A percentile compares a stretch with the other conserved stretches of the same genome.
phyloP scores from a whole-genome alignment of 2,329 filamentous ascomycete species.

The Fusarium virguliforme region DNA sequence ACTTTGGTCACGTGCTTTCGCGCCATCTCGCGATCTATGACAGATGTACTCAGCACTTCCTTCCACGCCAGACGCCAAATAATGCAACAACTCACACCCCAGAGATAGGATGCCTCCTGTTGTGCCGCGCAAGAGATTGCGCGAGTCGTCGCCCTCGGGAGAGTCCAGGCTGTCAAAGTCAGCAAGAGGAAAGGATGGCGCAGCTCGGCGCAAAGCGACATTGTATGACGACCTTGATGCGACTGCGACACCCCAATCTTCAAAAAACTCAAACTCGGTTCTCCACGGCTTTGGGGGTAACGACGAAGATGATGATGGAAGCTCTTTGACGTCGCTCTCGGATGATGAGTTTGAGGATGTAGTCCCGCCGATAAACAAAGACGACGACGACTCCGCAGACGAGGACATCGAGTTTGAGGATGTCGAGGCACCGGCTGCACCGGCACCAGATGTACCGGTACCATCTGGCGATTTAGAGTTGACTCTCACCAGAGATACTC shows the following conservation, averaged over 20 bases:
- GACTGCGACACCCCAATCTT: conserved; percentile 61
- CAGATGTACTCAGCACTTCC: conserved; percentile 26
- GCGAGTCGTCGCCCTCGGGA: conserved; percentile 60
- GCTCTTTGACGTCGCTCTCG: conserved; percentile 69
- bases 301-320: conserved; percentile 59
- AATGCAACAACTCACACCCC: conserved; percentile 32
- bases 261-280: conserved; percentile 60
- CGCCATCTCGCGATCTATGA: conserved; percentile 40
- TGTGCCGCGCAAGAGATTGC: conserved; percentile 77
- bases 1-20: conserved; percentile 43
- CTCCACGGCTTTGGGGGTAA: conserved; percentile 60
- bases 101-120: conserved; percentile 75
- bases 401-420: conserved; percentile 73
- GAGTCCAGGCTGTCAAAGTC: conserved; percentile 50
- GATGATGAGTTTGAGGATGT: conserved; percentile 71
- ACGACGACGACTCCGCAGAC: conserved; percentile 50
- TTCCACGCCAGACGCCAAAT: conserved; percentile 13
- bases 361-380: conserved; percentile 61
- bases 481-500: conserved; percentile 74
- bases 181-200: conserved; percentile 41
- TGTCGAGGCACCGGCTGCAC: conserved; percentile 75
- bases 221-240: conserved; percentile 75
- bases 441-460: conserved; percentile 62
- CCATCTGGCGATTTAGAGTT: conserved; percentile 80
- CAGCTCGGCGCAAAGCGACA: conserved; percentile 66